phyloP scores from a whole-genome alignment of 768 basidiomycete genomes.

The Lactifluus volemus region DNA sequence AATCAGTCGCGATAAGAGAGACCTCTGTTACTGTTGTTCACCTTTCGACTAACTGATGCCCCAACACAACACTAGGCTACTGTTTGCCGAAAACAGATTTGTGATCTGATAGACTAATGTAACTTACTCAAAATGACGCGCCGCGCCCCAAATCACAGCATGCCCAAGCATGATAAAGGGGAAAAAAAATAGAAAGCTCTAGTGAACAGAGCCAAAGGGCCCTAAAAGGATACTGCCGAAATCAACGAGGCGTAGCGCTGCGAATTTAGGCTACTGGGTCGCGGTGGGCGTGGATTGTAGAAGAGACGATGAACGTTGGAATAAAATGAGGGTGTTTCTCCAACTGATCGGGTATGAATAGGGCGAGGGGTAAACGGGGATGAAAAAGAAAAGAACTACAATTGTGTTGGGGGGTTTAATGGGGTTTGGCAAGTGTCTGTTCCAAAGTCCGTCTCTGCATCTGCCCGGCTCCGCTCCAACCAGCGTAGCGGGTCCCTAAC shows the following conservation, averaged over 20 bases:
- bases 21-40: not conserved
- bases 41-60: not conserved
- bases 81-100: not conserved
- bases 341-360: conserved; percentile 10
- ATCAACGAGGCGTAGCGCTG: not conserved
- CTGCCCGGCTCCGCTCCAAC: not conserved
- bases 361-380: not conserved
- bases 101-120: conserved; percentile 1
- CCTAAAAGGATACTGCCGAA: not conserved
- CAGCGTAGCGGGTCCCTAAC: not conserved
- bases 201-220: not conserved
- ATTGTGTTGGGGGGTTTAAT: not conserved
- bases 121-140: not conserved
- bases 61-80: not conserved
- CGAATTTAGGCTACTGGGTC: not conserved
- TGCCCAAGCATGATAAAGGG: not conserved
- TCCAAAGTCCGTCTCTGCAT: conserved; percentile 8
- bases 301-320: not conserved
- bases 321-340: conserved; percentile 16
- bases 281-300: not conserved
- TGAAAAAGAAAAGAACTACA: not conserved
- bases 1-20: not conserved
- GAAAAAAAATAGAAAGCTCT: not conserved
- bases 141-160: not conserved
- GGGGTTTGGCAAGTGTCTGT: conserved; percentile 4